Evolutionary conservation across 352 stramenopile genomes (phyloP).

Genomic region (Globisporangium irregulare): DNA sequence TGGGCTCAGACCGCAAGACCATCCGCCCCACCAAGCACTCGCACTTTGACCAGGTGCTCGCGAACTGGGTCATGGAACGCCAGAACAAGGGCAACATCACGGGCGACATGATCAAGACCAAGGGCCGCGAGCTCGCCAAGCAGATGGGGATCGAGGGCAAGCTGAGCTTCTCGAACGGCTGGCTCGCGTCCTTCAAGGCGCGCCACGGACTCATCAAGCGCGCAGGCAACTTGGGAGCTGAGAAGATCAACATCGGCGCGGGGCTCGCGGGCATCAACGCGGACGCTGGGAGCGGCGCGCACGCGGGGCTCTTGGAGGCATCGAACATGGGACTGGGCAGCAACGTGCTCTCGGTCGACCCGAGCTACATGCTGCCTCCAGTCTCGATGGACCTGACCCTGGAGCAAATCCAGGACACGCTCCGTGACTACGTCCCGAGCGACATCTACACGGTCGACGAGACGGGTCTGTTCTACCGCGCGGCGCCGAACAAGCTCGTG

Average conservation of each 20-base stretch:
- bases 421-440: conserved; percentile 76
- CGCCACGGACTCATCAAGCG: conserved; percentile 81
- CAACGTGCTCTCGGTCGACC: conserved; percentile 33
- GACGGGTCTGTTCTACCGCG: conserved; percentile 81
- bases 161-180: conserved; percentile 84
- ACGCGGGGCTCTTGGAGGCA: conserved; percentile 41
- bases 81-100: conserved; percentile 88
- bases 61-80: conserved; percentile 88
- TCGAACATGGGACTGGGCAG: conserved; percentile 50
- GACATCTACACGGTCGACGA: conserved; percentile 88
- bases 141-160: conserved; percentile 83
- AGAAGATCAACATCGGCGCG: conserved; percentile 25
- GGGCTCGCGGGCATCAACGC: conserved; percentile 10
- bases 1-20: conserved; percentile 79
- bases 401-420: conserved; percentile 83
- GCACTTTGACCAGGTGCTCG: conserved; percentile 58
- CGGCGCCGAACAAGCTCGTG: conserved; percentile 82
- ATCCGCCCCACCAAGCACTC: conserved; percentile 15
- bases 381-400: conserved; percentile 80
- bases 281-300: not conserved
- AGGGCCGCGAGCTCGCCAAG: conserved; percentile 76
- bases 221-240: conserved; percentile 29
- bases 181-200: conserved; percentile 83
- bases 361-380: conserved; percentile 75
- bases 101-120: conserved; percentile 88